Evolutionary conservation across 345 rosid species (phyloP).

Genomic region (Conringia planisiliqua): DNA sequence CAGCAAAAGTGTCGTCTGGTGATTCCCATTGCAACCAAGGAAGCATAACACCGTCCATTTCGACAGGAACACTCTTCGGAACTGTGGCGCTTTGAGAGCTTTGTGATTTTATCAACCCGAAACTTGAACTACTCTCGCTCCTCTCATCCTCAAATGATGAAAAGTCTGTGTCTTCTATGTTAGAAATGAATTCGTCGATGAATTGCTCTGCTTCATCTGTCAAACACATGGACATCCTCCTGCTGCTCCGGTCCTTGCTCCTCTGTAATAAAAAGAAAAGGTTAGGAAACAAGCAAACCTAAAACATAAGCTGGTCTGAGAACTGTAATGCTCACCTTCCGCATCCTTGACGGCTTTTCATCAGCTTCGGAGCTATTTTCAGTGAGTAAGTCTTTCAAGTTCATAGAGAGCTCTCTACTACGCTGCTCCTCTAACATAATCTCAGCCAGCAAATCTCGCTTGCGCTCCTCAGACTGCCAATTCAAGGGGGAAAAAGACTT

Average conservation of each 20-base stretch:
- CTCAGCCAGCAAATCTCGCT: slow-evolving; percentile 62
- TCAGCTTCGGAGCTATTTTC: slow-evolving; percentile 37
- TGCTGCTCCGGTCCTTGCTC: slow-evolving; percentile 64
- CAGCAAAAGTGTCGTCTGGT: slow-evolving; percentile 52
- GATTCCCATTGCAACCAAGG: slow-evolving; percentile 99
- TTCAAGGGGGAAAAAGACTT: slow-evolving; percentile 6
- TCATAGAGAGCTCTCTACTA: slow-evolving; percentile 58
- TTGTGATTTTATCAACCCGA: slow-evolving; percentile 53
- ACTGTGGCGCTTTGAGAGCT: slow-evolving; percentile 39
- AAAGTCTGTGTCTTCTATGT: slow-evolving; percentile 89
- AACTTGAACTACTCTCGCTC: slow-evolving; percentile 81
- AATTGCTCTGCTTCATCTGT: slow-evolving; percentile 88
- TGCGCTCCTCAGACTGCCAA: slow-evolving; percentile 82
- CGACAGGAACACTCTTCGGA: slow-evolving; percentile 41
- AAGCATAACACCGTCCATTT: slow-evolving; percentile 84
- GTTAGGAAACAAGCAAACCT: background rate
- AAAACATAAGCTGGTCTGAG: background rate
- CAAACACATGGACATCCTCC: slow-evolving; percentile 69
- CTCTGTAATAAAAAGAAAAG: slow-evolving; percentile 34
- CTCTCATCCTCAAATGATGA: slow-evolving; percentile 92
- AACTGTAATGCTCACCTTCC: slow-evolving; percentile 47
- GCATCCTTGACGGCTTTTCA: slow-evolving; percentile 43
- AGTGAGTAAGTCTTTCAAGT: slow-evolving; percentile 57
- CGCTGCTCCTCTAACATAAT: slow-evolving; percentile 63
- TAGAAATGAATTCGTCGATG: slow-evolving; percentile 82